A percentile compares a stretch with the other conserved stretches of the same genome.
These are phyloP conservation scores for Echites panduratus DNA, from an alignment of 257 asterid species.

Conservation along the genomic window DNA sequence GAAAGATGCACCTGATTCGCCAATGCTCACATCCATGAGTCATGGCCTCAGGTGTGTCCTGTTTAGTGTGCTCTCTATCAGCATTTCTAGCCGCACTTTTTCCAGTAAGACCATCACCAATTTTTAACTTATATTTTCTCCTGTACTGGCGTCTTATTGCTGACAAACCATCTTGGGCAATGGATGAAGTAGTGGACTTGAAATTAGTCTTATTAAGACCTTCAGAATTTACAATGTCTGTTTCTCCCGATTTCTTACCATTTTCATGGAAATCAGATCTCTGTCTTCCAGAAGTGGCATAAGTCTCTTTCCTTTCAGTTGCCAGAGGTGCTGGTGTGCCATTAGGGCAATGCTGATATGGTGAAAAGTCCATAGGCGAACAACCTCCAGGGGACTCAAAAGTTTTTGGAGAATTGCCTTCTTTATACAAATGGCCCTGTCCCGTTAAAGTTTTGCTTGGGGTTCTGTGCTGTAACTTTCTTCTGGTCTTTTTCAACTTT, in stretches of 20 bases:
- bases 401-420: conserved; percentile 29
- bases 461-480: conserved; percentile 41
- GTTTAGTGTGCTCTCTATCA: conserved; percentile 34
- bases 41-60: conserved; percentile 24
- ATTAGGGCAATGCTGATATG: conserved; percentile 39
- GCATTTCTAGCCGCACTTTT: conserved; percentile 24
- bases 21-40: conserved; percentile 64
- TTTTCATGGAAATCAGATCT: conserved; percentile 9
- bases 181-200: conserved; percentile 26
- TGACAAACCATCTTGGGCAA: conserved; percentile 59
- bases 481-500: conserved; percentile 41
- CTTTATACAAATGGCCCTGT: conserved; percentile 26
- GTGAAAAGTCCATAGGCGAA: conserved; percentile 97
- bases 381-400: conserved; percentile 49
- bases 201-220: conserved; percentile 27
- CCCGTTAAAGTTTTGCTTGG: conserved; percentile 33
- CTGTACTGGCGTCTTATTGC: conserved; percentile 54
- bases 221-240: conserved; percentile 19
- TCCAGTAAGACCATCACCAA: conserved; percentile 34
- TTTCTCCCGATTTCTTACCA: conserved; percentile 17
- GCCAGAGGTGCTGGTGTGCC: conserved; percentile 25
- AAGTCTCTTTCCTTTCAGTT: conserved; percentile 28
- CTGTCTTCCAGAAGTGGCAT: conserved; percentile 17
- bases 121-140: conserved; percentile 73
- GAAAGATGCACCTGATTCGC: conserved; percentile 62